Percentiles rank a stretch among this genome's conserved stretches.
Evolutionary conservation across 164 flowering plant genomes (phyloP).

Genomic region (Warburgia ugandensis): DNA sequence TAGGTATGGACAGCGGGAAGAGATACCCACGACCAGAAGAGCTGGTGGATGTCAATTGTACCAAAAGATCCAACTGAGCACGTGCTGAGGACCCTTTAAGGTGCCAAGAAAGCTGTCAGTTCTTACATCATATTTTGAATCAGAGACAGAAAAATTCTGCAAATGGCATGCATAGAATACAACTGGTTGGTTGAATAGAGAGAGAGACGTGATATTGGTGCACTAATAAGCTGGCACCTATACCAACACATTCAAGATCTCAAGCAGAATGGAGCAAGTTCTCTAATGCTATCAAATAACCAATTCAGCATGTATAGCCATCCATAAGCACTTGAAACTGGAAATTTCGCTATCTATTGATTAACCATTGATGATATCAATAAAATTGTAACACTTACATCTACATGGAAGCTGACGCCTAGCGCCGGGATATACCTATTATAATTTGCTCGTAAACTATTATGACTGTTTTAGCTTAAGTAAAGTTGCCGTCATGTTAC

Average conservation of each 20-base stretch:
- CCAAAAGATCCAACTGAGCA: slow-evolving; percentile 69
- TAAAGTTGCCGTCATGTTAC: too few species aligned
- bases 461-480: too few species aligned
- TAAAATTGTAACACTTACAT: too few species aligned
- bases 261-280: neutral
- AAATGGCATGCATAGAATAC: neutral
- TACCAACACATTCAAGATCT: neutral
- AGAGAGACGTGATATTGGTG: neutral
- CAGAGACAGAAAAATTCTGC: neutral
- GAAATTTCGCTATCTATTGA: too few species aligned
- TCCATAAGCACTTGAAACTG: too few species aligned
- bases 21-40: slow-evolving; percentile 35
- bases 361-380: too few species aligned
- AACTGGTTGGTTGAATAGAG: neutral
- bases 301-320: too few species aligned
- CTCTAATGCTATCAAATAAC: neutral
- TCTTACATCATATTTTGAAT: neutral
- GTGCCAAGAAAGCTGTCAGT: neutral
- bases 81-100: slow-evolving; percentile 47
- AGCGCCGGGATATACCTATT: too few species aligned
- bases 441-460: too few species aligned
- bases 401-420: too few species aligned
- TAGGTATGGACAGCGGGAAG: neutral
- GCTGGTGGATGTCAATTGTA: slow-evolving; percentile 58
- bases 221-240: neutral